Evolutionary conservation across 495 filamentous ascomycete species (phyloP).

Genomic region (Penicillium egyptiacum): DNA sequence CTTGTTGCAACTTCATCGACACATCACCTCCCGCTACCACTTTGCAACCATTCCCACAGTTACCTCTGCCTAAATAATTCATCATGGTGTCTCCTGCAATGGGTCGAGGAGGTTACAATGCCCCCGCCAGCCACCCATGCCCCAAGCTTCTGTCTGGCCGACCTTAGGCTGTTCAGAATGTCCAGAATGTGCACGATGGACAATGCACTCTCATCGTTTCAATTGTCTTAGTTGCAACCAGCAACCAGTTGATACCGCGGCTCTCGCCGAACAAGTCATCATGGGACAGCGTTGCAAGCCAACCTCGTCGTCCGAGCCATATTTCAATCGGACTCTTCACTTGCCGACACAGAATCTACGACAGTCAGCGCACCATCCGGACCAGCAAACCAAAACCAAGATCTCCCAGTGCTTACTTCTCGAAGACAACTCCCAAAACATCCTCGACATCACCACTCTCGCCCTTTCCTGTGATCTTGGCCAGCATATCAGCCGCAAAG

Average conservation of each 20-base stretch:
- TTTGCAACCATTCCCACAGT: not conserved
- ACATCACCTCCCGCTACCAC: not conserved
- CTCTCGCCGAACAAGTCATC: conserved; percentile 13
- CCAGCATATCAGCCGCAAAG: conserved; percentile 73
- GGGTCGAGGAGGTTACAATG: conserved; percentile 60
- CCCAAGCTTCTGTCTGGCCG: not conserved
- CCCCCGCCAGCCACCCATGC: conserved; percentile 21
- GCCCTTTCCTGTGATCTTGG: conserved; percentile 84
- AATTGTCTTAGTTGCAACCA: not conserved
- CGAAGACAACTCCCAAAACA: conserved; percentile 94
- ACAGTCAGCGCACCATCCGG: conserved; percentile 25
- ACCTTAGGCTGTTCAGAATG: conserved; percentile 1
- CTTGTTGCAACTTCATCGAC: not conserved
- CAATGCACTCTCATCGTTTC: not conserved
- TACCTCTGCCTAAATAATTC: conserved; percentile 3
- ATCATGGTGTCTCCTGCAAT: conserved; percentile 18
- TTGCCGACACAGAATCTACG: conserved; percentile 71
- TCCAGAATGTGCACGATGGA: not conserved
- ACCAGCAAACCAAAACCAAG: conserved; percentile 4
- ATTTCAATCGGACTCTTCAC: conserved; percentile 32
- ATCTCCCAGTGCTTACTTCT: conserved; percentile 64
- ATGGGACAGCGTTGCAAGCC: not conserved
- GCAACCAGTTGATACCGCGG: conserved; percentile 8
- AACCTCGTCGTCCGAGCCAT: not conserved
- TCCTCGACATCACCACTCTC: conserved; percentile 93